Evolutionary conservation across 192 early-diverging fungal species (phyloP), one percentile per base, ranked within the genome.

Genomic region (Rhizophlyctis rosea): DNA sequence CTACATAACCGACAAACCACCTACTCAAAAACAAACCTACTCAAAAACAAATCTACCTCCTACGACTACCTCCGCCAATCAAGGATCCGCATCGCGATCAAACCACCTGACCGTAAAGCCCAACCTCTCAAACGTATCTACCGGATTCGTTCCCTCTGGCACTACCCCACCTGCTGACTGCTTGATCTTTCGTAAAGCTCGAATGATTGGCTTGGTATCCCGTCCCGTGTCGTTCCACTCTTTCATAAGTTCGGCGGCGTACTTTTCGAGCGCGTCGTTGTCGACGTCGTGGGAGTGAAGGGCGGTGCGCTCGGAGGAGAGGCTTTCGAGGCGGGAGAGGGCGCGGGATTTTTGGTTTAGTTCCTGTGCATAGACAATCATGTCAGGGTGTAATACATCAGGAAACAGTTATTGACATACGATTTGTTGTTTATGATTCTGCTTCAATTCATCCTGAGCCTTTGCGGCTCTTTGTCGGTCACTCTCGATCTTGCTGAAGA

Each of bases 151-250:
- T 18, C 39, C 39, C n/a, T n/a, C n/a, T n/a, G n/a, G n/a, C n/a
- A n/a, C n/a, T 44, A 44, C 39, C 39, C 39, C 39, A 13, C 9
- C 39, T 18, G 18, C 39, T 7, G 7, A 13, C 18, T 44, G 9
- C 39, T 44, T 44, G 39, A 18, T 13, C 39, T 13, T 44, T 18
- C 57, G 61, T 34, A 70, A 36, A 16, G 65, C 60, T 31, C 62
- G 34, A 24, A 76, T 25, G 29, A 79, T 59, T 3, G 77, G 77
- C 1, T 23, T 54, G 2, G 73, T 65, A 52, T 79, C 69, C 52
- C 66, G 72, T 3, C 73, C 71, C 23, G 54, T 59, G n/a, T 13
- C 36, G 24, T 47, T 24, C 68, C 74, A 79, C 50, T 73, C 61
- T 3, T 61, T 7, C 5, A 79, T 48, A 16, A 59, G 54, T 11